These are phyloP conservation scores for Leucosporidium creatinivorum DNA, from an alignment of 768 basidiomycete species.

Conservation along the genomic window DNA sequence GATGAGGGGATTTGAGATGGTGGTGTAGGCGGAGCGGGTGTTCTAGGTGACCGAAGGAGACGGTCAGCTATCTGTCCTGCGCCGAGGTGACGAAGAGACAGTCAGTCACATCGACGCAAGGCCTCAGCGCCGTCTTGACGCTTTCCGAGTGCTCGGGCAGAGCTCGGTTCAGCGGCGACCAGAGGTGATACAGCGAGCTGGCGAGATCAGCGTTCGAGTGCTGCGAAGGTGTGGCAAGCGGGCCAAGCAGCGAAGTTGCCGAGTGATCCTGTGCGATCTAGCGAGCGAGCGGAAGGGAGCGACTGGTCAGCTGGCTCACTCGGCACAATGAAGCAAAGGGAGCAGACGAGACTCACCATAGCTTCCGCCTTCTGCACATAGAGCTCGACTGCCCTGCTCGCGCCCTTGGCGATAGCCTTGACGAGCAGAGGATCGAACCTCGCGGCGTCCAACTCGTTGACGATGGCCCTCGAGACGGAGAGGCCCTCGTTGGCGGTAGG, in stretches of 20 bases:
- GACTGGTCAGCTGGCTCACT: constrained; percentile 5
- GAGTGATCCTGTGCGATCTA: constrained; percentile 71
- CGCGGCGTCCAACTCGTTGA: constrained; percentile 88
- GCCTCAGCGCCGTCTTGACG: constrained; percentile 25
- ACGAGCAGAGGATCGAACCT: constrained; percentile 86
- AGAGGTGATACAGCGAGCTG: constrained; percentile 70
- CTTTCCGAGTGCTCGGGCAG: constrained; percentile 56
- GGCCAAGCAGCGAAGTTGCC: constrained; percentile 66
- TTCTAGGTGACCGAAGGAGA: constrained; percentile 10
- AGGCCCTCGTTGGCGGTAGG: constrained; percentile 58
- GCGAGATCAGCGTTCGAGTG: constrained; percentile 67
- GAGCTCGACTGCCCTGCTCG: constrained; percentile 60
- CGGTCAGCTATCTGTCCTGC: too few species aligned
- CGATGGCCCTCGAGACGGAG: constrained; percentile 64
- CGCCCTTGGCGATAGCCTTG: constrained; percentile 67
- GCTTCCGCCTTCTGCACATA: constrained; percentile 58
- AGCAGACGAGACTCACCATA: constrained; percentile 51
- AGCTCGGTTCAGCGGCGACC: constrained; percentile 59
- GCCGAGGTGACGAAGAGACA: too few species aligned
- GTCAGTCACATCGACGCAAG: constrained; percentile 24
- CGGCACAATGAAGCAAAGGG: constrained; percentile 5
- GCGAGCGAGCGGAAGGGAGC: not conserved
- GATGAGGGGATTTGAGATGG: constrained; percentile 41
- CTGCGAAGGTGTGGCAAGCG: constrained; percentile 70
- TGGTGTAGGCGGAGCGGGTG: constrained; percentile 33